Percentiles rank a stretch among this genome's conserved stretches.
These are phyloP conservation scores for Fusarium metavorans DNA, from an alignment of 2,329 filamentous ascomycete species.

Conservation along the genomic window DNA sequence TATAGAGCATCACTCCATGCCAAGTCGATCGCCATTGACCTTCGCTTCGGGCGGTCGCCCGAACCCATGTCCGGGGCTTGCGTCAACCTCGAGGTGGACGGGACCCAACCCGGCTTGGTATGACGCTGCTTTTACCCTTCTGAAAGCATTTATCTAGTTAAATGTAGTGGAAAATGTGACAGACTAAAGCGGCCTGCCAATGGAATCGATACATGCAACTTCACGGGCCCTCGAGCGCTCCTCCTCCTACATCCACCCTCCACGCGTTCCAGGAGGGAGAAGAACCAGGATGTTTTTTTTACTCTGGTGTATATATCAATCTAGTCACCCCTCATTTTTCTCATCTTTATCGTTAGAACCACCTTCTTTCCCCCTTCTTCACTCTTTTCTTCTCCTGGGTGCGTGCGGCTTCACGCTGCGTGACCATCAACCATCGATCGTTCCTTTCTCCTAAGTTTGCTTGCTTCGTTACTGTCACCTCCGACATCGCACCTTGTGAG, in stretches of 20 bases:
- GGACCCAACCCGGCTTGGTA: neutral
- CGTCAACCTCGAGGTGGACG: slow-evolving; percentile 19
- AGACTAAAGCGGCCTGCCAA: neutral
- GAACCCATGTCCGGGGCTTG: slow-evolving; percentile 27
- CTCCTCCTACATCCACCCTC: slow-evolving; percentile 18
- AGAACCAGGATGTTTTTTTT: neutral
- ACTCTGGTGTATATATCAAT: slow-evolving; percentile 4
- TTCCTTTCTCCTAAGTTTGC: slow-evolving; percentile 2
- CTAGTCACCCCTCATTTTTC: slow-evolving; percentile 2
- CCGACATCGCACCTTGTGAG: slow-evolving; percentile 12
- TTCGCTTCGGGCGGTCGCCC: slow-evolving; percentile 26
- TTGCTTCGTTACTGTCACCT: neutral
- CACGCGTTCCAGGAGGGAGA: slow-evolving; percentile 1
- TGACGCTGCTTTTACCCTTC: neutral
- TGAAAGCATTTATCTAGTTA: neutral
- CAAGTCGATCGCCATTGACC: neutral
- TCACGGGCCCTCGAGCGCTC: neutral
- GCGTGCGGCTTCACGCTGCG: slow-evolving; percentile 3
- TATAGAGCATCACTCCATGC: neutral
- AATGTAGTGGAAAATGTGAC: neutral
- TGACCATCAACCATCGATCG: neutral
- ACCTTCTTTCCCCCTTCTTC: neutral
- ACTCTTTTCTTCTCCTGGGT: neutral
- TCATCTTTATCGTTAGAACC: too few relatives aligned
- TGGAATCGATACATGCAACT: neutral